Base-by-base conservation (phyloP, 2,329 filamentous ascomycete genomes). In the Colletotrichum sp. region DNA sequence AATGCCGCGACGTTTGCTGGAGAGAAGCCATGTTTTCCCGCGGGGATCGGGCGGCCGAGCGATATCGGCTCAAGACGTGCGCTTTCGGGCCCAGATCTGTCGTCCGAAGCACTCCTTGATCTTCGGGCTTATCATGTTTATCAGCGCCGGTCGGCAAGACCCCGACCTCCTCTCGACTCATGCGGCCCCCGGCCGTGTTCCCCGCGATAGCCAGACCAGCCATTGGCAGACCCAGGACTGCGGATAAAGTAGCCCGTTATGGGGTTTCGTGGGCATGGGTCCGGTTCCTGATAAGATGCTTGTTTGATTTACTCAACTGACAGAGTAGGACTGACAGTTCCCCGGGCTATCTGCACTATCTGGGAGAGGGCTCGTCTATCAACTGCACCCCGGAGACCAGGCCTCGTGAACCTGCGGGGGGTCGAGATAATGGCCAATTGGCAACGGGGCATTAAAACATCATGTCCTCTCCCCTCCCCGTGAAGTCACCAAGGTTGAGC, bases 341-440 rank as follows among this genome's bases (percentile, higher is more conserved):
- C 38, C 68, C 38, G 68, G 28, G 68, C 34, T 74, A 71, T 74
- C 72, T 61, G 32, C 36, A 28, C 21, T 68, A 75, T 73, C 69
- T 63, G 36, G 55, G 30, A 36, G 28, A 26, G 26, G 24, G 8
- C 28, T 56, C 21, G 56, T 55, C 28, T 66, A 52, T 68, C 65
- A 58, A 34, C 12, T 62, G 32, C 56, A 72, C 73, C 73, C 73
- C 62, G 68, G 72, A 73, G n/a, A 69, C 26, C 43, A 13, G 32
- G 28, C 26, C 69, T 75, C 32, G 58, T 66, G 59, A 48, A 21
- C 58, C 14, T 55, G 28, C 16, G 34, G 65, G 67, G 63, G 30
- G 34, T 36, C 24, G 48, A 73, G 69, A 75, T 73, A 69, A 58
- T 75, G 70, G n/a, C 28, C 69, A 75, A 68, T 64, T 28, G 63